A percentile compares a stretch with the other conserved stretches of the same genome.
Evolutionary conservation across 225 moss, liverwort and hornwort species (phyloP).

Genomic region (Climacium dendroides): DNA sequence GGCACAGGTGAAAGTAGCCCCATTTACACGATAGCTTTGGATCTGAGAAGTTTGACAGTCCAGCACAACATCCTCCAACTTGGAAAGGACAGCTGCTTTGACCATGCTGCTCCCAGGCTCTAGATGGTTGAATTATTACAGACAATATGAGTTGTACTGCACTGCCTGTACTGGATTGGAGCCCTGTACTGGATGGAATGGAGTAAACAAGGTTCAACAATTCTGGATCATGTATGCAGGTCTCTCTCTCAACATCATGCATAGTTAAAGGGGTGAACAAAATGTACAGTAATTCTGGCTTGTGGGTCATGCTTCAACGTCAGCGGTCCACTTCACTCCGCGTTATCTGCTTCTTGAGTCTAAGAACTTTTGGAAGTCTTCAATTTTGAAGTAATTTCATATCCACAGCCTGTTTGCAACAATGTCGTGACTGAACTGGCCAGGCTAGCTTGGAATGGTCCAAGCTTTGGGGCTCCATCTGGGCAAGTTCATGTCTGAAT

Average conservation of each 20-base stretch:
- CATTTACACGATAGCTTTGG: background rate
- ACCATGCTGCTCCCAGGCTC: background rate
- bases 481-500: no score
- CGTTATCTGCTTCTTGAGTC: background rate
- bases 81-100: background rate
- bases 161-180: background rate
- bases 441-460: background rate
- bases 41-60: background rate
- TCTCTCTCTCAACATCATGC: background rate
- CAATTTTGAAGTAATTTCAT: background rate
- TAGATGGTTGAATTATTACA: background rate
- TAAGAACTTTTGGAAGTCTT: background rate
- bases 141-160: background rate
- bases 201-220: background rate
- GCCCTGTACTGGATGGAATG: background rate
- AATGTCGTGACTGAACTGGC: background rate
- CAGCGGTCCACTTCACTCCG: background rate
- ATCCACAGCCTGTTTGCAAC: background rate
- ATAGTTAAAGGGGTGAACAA: background rate
- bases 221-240: background rate
- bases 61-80: background rate
- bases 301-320: background rate
- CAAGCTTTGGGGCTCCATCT: background rate
- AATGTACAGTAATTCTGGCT: background rate
- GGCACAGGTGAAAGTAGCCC: background rate